Percentiles rank a stretch among this genome's conserved stretches.
Conservation (phyloP, 2,329 filamentous ascomycete genomes). For the Pseudogymnoascus sp. region DNA sequence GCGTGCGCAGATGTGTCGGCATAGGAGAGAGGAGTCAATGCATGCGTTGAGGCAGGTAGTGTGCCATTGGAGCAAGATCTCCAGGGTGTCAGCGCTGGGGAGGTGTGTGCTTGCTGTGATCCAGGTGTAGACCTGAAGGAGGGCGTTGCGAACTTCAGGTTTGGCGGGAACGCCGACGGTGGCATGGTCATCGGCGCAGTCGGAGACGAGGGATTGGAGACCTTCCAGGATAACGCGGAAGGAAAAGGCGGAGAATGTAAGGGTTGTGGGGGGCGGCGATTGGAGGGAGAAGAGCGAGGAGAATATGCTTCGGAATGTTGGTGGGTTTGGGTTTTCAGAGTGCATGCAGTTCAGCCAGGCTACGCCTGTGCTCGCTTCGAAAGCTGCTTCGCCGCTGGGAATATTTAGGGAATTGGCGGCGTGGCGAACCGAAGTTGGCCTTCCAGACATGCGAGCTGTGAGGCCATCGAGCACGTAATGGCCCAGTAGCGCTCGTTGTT, state of each 20-base stretch:
- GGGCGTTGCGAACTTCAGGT: slow-evolving; percentile 33
- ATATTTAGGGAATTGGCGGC: slow-evolving; percentile 35
- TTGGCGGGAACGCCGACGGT: slow-evolving; percentile 35
- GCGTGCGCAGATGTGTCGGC: slow-evolving; percentile 33
- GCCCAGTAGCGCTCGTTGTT: slow-evolving; percentile 37
- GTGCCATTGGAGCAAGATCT: slow-evolving; percentile 39
- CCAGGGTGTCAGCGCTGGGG: slow-evolving; percentile 32
- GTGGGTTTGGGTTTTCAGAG: slow-evolving; percentile 26
- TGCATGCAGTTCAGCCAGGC: slow-evolving; percentile 36
- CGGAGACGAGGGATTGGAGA: slow-evolving; percentile 37
- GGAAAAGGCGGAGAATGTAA: slow-evolving; percentile 35
- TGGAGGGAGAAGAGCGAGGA: slow-evolving; percentile 33
- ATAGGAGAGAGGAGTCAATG: slow-evolving; percentile 35
- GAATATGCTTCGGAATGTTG: slow-evolving; percentile 36
- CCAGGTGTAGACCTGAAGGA: slow-evolving; percentile 35
- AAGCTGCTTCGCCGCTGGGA: slow-evolving; percentile 35
- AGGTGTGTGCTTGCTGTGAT: slow-evolving; percentile 33
- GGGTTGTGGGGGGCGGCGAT: slow-evolving; percentile 25
- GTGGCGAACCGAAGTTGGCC: slow-evolving; percentile 37
- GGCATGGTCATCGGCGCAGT: slow-evolving; percentile 33
- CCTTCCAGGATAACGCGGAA: slow-evolving; percentile 39
- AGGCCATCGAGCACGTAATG: slow-evolving; percentile 40
- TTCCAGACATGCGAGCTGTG: slow-evolving; percentile 38
- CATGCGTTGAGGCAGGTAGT: slow-evolving; percentile 38
- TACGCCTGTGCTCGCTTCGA: slow-evolving; percentile 34